Base-by-base conservation (phyloP, 1,284 basidiomycete genomes). In the Ceratobasidium sp. region DNA sequence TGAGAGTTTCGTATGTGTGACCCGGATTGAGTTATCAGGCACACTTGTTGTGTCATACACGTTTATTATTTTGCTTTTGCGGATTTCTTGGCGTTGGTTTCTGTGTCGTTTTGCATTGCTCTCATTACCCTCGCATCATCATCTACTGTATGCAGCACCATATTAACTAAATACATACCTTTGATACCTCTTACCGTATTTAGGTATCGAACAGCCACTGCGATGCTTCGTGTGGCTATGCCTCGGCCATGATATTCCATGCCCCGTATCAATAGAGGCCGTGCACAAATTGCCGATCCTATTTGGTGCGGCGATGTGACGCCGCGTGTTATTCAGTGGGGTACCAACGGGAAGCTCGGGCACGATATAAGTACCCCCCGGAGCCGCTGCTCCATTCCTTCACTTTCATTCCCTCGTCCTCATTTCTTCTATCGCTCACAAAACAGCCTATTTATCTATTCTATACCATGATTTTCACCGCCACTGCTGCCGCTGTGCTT, bases 201-300 rank as follows among this genome's bases (percentile, higher is more conserved):
- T 50, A 31, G 63, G 22, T 2, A 54, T 41, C 11, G 50, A 48
- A 54, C 48, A 41, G 48, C 64, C 50, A 54, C 50, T n/a, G 11
- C 7, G 48, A 29, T 48, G 48, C 63, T 51, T 65, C 29, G 11
- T 19, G 45, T 14, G 64, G 64, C 64, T 51, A 48, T 66, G n/a
- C 24, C 22, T 66, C 64, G 64, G 64, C 29, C 47, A 66, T 66
- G 17, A 44, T 33, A 19, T 29, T 41, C 64, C 64, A 66, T 24
- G 15, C n/a, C 11, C 47, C 64, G 22, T 36, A 54, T 53, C 57
- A 59, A 22, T 66, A 36, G 64, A 53, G 64, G 64, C 64, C 50
- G 48, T 66, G 64, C 64, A 66, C 14, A 22, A 19, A 53, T 53
- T 14, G 24, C 2, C 11, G 3, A 14, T 53, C 8, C n/a, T 24